Percentiles rank a stretch among this genome's conserved stretches.
These are phyloP conservation scores for Zangia roseola DNA, from an alignment of 768 basidiomycete genomes.

Conservation along the genomic window DNA sequence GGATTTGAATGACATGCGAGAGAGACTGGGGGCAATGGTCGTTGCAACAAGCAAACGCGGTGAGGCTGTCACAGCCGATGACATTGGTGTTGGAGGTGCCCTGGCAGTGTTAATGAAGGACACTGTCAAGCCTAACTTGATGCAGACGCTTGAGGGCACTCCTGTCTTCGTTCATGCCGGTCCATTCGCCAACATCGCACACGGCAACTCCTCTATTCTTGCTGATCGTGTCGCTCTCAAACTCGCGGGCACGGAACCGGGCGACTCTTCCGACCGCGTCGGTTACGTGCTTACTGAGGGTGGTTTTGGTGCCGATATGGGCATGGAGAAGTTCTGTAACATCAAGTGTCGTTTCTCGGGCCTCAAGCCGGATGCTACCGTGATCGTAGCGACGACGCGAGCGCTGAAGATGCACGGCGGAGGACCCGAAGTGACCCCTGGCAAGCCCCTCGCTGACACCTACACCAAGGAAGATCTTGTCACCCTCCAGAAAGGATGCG, in stretches of 20 bases:
- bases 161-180: conserved; percentile 99
- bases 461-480: conserved; percentile 93
- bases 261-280: conserved; percentile 74
- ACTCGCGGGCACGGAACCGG: conserved; percentile 92
- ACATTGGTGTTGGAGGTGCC: conserved; percentile 92
- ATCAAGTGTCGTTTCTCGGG: conserved; percentile 97
- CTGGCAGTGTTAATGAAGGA: conserved; percentile 98
- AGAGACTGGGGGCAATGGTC: conserved; percentile 93
- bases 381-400: conserved; percentile 96
- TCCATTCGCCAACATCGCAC: conserved; percentile 98
- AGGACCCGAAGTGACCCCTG: conserved; percentile 94
- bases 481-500: conserved; percentile 86
- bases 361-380: conserved; percentile 87
- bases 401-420: conserved; percentile 99
- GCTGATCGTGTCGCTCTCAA: conserved; percentile 98
- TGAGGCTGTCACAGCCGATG: conserved; percentile 92
- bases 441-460: conserved; percentile 88
- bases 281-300: conserved; percentile 98
- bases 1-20: conserved; percentile 85
- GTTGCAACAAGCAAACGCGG: conserved; percentile 91
- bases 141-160: conserved; percentile 98
- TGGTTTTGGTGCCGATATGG: conserved; percentile 99
- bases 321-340: conserved; percentile 99
- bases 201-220: conserved; percentile 97
- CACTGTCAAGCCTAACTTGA: conserved; percentile 97